A percentile compares a stretch with the other conserved stretches of the same genome.
Evolutionary conservation across 2,329 filamentous ascomycete species (phyloP).

Genomic region (Rachicladosporium sp.): DNA sequence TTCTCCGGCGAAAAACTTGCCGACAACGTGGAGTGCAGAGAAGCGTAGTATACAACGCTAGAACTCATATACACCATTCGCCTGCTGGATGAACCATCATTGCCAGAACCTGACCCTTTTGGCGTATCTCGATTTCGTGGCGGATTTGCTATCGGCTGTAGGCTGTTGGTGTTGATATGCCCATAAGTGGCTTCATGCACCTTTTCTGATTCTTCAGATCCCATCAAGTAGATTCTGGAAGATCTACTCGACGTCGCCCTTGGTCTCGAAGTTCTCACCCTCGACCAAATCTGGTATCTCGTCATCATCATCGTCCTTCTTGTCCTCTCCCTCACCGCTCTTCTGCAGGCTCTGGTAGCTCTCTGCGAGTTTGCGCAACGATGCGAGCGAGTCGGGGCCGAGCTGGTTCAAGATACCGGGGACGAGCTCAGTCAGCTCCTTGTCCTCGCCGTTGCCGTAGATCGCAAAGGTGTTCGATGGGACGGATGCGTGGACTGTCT

Average conservation of each 20-base stretch:
- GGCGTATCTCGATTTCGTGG: too few relatives aligned
- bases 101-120: too few relatives aligned
- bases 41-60: too few relatives aligned
- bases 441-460: conserved; percentile 97
- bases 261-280: conserved; percentile 96
- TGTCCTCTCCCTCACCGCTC: conserved; percentile 67
- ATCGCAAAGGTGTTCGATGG: conserved; percentile 99
- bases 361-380: conserved; percentile 95
- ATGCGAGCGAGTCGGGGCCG: conserved; percentile 92
- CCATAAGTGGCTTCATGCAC: too few relatives aligned
- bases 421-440: conserved; percentile 98
- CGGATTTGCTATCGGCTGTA: too few relatives aligned
- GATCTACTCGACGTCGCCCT: conserved; percentile 64
- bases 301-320: conserved; percentile 50
- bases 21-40: too few relatives aligned
- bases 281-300: conserved; percentile 96
- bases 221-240: too few relatives aligned
- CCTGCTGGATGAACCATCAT: too few relatives aligned
- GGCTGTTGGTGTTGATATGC: too few relatives aligned
- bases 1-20: too few relatives aligned
- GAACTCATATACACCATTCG: too few relatives aligned
- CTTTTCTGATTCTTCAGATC: too few relatives aligned
- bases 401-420: conserved; percentile 99
- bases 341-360: conserved; percentile 99
- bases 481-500: conserved; percentile 94